Percentiles rank a stretch among this genome's conserved stretches.
phyloP scores from a whole-genome alignment of 108 stramenopile species.

The Cyclotella distinguenda region DNA sequence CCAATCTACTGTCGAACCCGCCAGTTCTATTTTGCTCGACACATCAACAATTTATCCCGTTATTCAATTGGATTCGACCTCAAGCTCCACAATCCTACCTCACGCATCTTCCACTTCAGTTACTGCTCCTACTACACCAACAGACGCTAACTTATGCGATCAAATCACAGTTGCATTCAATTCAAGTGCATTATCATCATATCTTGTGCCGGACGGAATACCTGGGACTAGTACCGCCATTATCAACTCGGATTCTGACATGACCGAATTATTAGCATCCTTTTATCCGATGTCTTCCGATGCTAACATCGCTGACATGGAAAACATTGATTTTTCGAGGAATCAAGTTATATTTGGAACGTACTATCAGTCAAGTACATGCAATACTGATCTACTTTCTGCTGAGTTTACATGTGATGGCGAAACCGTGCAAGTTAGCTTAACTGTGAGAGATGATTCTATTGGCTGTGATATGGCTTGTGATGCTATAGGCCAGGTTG shows the following conservation, averaged over 20 bases:
- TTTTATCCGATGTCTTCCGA: not conserved
- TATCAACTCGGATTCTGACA: slow-evolving; percentile 5
- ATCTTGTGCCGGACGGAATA: slow-evolving; percentile 9
- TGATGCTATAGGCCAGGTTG: slow-evolving; percentile 11
- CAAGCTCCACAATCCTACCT: not conserved
- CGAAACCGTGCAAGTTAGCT: not conserved
- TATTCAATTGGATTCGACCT: not conserved
- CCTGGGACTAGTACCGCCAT: slow-evolving; percentile 1
- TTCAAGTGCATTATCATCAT: slow-evolving; percentile 2
- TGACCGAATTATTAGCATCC: slow-evolving; percentile 2
- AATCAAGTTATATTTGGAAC: slow-evolving; percentile 14
- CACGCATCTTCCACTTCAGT: not conserved
- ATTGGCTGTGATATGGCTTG: slow-evolving; percentile 11
- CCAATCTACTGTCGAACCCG: not conserved
- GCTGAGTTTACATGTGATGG: not conserved
- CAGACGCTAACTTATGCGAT: not conserved
- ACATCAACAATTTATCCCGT: not conserved
- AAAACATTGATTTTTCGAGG: slow-evolving; percentile 11
- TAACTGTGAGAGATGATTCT: slow-evolving; percentile 9
- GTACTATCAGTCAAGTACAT: slow-evolving; percentile 15
- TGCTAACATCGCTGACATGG: not conserved
- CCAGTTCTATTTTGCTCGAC: not conserved
- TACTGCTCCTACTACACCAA: not conserved
- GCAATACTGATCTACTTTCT: slow-evolving; percentile 6
- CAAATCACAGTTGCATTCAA: slow-evolving; percentile 1